Evolutionary conservation across 352 stramenopile species (phyloP), one percentile per base, ranked within the genome.

Genomic region (Pythium rhizo-oryzae): DNA sequence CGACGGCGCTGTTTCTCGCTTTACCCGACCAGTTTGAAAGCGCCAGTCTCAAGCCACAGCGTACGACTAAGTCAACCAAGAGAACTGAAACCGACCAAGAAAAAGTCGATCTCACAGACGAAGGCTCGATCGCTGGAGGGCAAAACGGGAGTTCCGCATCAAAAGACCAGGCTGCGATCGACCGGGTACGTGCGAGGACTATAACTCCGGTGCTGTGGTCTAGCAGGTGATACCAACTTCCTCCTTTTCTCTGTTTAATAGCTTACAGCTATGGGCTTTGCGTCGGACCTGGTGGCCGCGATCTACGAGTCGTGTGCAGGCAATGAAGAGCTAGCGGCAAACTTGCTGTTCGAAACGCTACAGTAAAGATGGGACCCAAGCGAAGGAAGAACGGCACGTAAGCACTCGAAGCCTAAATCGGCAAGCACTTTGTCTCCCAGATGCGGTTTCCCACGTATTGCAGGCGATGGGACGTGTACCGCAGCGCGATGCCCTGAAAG

Each of bases 401-500:
- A 43, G 2, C 11, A 43, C 37, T 18, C 15, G 37, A 6, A 58
- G 15, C 25, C 62, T 44, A 93, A 55, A 93, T 89, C 7, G 85
- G 84, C 25, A 93, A 61, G 30, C 85, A 93, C 68, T 93, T 93
- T 63, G 85, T 92, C 65, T 93, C 85, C 85, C 85, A 93, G 67
- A 93, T 93, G 46, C 85, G 85, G 49, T 93, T 93, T 46, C 85
- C 85, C 1, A 93, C 85, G 61, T 93, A 93, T 54, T 93, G 85
- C 50, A 92, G 75, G 19, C 85, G 77, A 58, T 87, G 85, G 0
- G 83, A 93, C 35, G 84, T 90, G 69, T 93, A 93, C 5, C 82
- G 79, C 25, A 93, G 62, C 18, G 85, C 86, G 33, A 93, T 87
- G 6, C 81, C 76, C 59, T 93, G 85, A 58, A 93, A 91, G 11